phyloP scores from a whole-genome alignment of 2,329 filamentous ascomycete genomes.

The Drechmeria coniospora region DNA sequence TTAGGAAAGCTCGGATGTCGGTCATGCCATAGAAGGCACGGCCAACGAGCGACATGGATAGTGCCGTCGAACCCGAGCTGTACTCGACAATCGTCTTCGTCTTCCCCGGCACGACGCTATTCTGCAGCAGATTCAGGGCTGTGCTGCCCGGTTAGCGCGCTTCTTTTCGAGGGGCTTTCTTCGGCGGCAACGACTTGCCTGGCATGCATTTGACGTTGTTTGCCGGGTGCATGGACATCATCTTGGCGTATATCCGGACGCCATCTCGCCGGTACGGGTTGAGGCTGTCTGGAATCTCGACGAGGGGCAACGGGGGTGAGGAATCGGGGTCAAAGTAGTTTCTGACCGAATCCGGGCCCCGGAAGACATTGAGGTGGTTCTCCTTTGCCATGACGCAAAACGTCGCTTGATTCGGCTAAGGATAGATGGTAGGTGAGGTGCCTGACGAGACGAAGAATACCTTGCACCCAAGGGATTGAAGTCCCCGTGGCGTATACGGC shows the following conservation, averaged over 20 bases:
- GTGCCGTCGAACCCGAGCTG: conserved; percentile 46
- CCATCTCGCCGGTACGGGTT: conserved; percentile 43
- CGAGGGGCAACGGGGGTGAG: conserved; percentile 41
- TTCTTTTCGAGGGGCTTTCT: background rate
- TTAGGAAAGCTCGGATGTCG: conserved; percentile 38
- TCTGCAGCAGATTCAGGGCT: conserved; percentile 32
- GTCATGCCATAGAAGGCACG: conserved; percentile 33
- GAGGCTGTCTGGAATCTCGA: conserved; percentile 41
- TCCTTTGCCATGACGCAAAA: conserved; percentile 8
- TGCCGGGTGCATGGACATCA: conserved; percentile 49
- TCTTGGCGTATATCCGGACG: conserved; percentile 48
- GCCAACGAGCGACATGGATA: conserved; percentile 41
- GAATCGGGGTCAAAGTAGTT: conserved; percentile 45
- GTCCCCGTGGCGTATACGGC: too few relatives aligned
- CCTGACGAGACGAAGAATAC: too few relatives aligned
- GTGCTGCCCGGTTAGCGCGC: background rate
- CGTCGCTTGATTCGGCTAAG: too few relatives aligned
- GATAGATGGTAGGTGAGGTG: too few relatives aligned
- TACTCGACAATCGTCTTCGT: conserved; percentile 42
- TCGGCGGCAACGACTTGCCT: conserved; percentile 16
- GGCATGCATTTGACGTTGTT: conserved; percentile 52
- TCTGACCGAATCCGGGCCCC: conserved; percentile 37
- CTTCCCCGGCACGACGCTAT: conserved; percentile 12
- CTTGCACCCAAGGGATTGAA: too few relatives aligned
- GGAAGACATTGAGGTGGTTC: conserved; percentile 37